Base-by-base conservation (phyloP, 1,284 basidiomycete genomes). In the Melampsora americana region DNA sequence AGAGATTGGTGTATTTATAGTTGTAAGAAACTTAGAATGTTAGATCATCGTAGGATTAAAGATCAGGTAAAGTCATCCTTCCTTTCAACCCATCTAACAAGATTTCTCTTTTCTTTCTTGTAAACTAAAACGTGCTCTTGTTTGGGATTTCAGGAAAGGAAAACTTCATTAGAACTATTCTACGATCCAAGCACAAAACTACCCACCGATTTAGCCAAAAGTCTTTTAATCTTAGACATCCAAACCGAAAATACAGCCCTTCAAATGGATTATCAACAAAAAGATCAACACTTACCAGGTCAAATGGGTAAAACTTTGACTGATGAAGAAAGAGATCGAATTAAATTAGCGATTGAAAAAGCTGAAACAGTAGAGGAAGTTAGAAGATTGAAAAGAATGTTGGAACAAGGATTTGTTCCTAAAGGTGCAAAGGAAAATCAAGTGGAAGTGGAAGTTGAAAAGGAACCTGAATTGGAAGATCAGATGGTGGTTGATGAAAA, bases 1-100 rank as follows among this genome's bases (percentile, higher is more conserved):
- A 28, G 71, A 2, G 62, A 66, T 53, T 73, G 71, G 71, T 66
- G 62, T 39, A 73, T 73, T 56, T 66, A 56, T 46, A 85, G 85
- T 65, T 82, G 84, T 74, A 84, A 84, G 0, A 82, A 83, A 60
- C 87, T 99, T 81, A 90, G 95, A 86, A 92, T 95, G 83, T 87
- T 99, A 81, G 96, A 99, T 87, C 99, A 92, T 84, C 90, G 92
- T 86, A 89, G 95, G 84, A 91, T 99, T 82, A 92, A 92, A 84
- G 93, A 97, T 83, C 92, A 93, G 88, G 92, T 93, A 75, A 32
- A 50, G 76, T 66, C 7, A 9, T 11, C 16, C 28, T 4, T 5
- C 1, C 23, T 56, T 61, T 18, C 56, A 35, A 11, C 1, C 1
- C n/a, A 62, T 18, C n/a, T 18, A 4, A 26, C 26, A 39, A 64